Percentiles rank a stretch among this genome's conserved stretches.
Conservation (phyloP, 768 basidiomycete genomes). For the Boletus sp. region DNA sequence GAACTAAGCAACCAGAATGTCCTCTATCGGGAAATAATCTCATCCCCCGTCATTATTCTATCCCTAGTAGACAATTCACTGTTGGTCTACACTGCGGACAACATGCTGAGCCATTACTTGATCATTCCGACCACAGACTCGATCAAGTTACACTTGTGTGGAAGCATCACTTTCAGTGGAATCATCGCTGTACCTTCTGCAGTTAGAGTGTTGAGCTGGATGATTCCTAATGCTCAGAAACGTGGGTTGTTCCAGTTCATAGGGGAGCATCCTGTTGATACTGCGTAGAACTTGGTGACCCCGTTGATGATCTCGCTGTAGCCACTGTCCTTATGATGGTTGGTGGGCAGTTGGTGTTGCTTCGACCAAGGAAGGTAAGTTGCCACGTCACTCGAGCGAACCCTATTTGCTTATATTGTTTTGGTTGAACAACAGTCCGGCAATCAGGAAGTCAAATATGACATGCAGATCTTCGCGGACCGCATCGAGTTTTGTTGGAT, state of each 20-base stretch:
- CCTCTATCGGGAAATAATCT: conserved; percentile 73
- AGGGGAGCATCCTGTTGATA: conserved; percentile 4
- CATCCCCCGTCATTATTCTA: conserved; percentile 77
- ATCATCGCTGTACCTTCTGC: conserved; percentile 80
- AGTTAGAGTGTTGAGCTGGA: conserved; percentile 93
- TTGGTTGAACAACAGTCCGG: conserved; percentile 52
- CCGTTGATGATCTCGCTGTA: conserved; percentile 85
- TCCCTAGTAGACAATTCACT: conserved; percentile 94
- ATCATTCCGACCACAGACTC: conserved; percentile 80
- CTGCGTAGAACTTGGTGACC: conserved; percentile 84
- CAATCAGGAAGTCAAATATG: conserved; percentile 89
- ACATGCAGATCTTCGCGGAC: conserved; percentile 95
- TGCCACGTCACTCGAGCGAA: background rate
- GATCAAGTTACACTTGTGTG: conserved; percentile 86
- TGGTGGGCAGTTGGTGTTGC: conserved; percentile 83
- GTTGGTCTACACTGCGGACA: conserved; percentile 91
- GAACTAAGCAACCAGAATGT: conserved; percentile 82
- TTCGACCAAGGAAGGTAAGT: conserved; percentile 81
- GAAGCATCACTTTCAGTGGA: conserved; percentile 91
- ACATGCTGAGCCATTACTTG: conserved; percentile 88
- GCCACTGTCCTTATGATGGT: conserved; percentile 97
- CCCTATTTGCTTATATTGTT: background rate
- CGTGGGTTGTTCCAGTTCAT: conserved; percentile 48
- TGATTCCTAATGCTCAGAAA: conserved; percentile 91
- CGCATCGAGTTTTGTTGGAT: conserved; percentile 99